These are phyloP conservation scores for Chaetoscypha palmicola DNA, from an alignment of 2,329 filamentous ascomycete genomes.

Conservation along the genomic window DNA sequence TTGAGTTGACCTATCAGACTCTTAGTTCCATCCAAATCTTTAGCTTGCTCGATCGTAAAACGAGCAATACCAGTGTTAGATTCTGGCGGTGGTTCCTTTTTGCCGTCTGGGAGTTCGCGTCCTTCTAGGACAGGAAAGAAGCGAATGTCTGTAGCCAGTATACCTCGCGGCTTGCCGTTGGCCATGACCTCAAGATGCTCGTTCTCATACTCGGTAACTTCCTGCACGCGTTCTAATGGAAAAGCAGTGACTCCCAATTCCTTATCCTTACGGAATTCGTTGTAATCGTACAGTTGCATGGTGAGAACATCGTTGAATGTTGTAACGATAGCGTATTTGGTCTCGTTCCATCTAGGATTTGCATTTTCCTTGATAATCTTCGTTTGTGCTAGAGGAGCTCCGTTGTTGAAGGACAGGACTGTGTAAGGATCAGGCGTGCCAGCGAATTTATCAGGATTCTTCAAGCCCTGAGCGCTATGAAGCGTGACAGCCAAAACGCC, in stretches of 20 bases:
- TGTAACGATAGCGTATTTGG: slow-evolving; percentile 88
- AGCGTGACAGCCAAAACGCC: slow-evolving; percentile 88
- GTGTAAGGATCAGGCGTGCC: slow-evolving; percentile 89
- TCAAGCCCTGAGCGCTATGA: slow-evolving; percentile 84
- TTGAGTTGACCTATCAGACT: slow-evolving; percentile 86
- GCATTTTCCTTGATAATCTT: slow-evolving; percentile 80
- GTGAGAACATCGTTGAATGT: slow-evolving; percentile 85
- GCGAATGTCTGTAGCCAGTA: slow-evolving; percentile 73
- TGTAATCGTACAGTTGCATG: slow-evolving; percentile 82
- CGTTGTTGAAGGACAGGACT: slow-evolving; percentile 75
- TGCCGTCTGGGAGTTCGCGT: slow-evolving; percentile 67
- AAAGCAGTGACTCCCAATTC: slow-evolving; percentile 86
- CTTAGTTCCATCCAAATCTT: slow-evolving; percentile 89
- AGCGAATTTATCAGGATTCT: slow-evolving; percentile 90
- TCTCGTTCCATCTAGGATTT: slow-evolving; percentile 94
- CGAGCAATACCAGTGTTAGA: slow-evolving; percentile 89
- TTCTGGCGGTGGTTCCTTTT: slow-evolving; percentile 72
- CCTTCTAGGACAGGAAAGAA: slow-evolving; percentile 91
- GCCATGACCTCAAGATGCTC: slow-evolving; percentile 75
- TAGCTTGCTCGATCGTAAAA: slow-evolving; percentile 91
- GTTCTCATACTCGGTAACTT: slow-evolving; percentile 72
- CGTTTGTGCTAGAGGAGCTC: slow-evolving; percentile 75
- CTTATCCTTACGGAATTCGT: slow-evolving; percentile 94
- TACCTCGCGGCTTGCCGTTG: slow-evolving; percentile 76
- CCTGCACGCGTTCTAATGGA: slow-evolving; percentile 72